Evolutionary conservation across 2,329 filamentous ascomycete species (phyloP).

Genomic region (Lanzia echinophila): DNA sequence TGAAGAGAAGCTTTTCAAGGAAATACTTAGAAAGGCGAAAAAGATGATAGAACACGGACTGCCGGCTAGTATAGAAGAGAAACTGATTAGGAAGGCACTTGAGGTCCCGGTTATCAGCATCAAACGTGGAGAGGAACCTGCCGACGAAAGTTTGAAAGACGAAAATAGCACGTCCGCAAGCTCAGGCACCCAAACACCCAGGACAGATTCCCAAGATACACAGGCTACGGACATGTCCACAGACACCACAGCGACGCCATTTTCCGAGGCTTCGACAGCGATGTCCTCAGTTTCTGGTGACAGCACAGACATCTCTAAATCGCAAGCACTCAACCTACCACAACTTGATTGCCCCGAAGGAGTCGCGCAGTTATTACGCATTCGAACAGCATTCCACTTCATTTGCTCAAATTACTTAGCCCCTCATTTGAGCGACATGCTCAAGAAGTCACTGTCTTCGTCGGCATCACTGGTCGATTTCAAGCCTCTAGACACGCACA

Average conservation of each 20-base stretch:
- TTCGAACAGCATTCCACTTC: constrained; percentile 43
- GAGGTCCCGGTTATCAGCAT: constrained; percentile 69
- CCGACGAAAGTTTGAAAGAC: constrained; percentile 26
- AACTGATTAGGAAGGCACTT: constrained; percentile 69
- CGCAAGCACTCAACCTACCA: constrained; percentile 19
- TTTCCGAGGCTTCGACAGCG: constrained; percentile 34
- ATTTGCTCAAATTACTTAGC: constrained; percentile 44
- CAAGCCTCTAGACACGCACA: constrained; percentile 60
- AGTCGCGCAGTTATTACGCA: constrained; percentile 38
- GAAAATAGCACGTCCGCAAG: constrained; percentile 14
- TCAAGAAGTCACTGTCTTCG: constrained; percentile 35
- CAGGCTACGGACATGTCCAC: constrained; percentile 27
- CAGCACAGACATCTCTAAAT: constrained; percentile 9
- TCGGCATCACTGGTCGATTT: constrained; percentile 52
- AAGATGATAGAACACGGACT: constrained; percentile 59
- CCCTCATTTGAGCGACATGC: constrained; percentile 30
- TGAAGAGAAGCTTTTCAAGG: constrained; percentile 58
- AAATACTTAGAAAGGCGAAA: constrained; percentile 65
- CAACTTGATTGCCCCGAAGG: constrained; percentile 29
- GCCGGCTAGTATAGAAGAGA: constrained; percentile 77
- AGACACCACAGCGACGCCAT: constrained; percentile 32
- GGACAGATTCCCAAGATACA: constrained; percentile 29
- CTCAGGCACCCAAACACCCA: constrained; percentile 27
- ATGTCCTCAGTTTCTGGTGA: constrained; percentile 32
- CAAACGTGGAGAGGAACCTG: constrained; percentile 47